These are phyloP conservation scores for Mesembryanthemum crystallinum DNA, from an alignment of 148 eudicot species.

Conservation along the genomic window DNA sequence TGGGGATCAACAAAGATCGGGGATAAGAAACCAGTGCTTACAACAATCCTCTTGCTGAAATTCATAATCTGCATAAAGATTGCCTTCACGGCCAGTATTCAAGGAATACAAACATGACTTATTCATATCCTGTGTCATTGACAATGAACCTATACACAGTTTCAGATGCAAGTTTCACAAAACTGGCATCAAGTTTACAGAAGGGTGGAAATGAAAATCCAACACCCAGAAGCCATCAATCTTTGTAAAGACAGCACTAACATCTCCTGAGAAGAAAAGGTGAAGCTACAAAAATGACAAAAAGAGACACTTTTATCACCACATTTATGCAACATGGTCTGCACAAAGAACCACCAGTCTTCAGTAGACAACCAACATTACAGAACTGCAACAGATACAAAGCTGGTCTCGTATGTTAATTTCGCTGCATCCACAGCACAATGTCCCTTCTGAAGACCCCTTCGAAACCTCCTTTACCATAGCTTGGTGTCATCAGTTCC, in stretches of 20 bases:
- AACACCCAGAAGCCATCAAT: not conserved
- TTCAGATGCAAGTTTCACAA: not conserved
- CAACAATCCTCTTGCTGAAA: too few species aligned
- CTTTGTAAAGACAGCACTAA: not conserved
- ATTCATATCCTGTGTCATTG: not conserved
- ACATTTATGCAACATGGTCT: not conserved
- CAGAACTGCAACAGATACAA: not conserved
- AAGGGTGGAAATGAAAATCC: not conserved
- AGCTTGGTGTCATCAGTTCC: constrained; percentile 26
- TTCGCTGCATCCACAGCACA: constrained; percentile 55
- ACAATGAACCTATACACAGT: not conserved
- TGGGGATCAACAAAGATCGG: too few species aligned
- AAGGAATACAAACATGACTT: not conserved
- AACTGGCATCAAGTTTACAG: constrained; percentile 10
- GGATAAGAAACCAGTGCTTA: too few species aligned
- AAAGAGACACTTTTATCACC: not conserved
- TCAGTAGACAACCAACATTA: not conserved
- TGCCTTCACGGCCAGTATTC: too few species aligned
- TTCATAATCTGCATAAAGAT: too few species aligned
- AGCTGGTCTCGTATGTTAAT: constrained; percentile 14
- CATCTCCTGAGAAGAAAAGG: not conserved
- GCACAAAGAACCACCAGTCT: constrained; percentile 5
- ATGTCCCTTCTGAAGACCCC: constrained; percentile 61
- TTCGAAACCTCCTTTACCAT: constrained; percentile 30
- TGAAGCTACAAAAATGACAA: not conserved